These are phyloP conservation scores for Murraya paniculata DNA, from an alignment of 345 rosid genomes.

Conservation along the genomic window DNA sequence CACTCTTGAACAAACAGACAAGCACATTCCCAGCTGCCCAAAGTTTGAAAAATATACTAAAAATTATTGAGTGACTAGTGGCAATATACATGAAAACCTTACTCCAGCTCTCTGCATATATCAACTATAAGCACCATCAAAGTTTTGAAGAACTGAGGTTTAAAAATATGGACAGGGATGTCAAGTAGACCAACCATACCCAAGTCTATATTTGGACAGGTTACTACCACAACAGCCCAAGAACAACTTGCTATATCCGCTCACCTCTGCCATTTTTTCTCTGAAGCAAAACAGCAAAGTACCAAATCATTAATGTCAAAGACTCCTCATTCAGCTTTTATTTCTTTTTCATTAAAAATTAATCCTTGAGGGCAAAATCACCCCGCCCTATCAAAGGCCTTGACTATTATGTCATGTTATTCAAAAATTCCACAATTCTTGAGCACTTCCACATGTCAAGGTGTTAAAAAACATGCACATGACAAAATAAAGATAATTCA, in stretches of 20 bases:
- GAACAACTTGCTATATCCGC: neutral
- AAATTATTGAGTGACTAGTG: neutral
- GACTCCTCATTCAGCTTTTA: neutral
- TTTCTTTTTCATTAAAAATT: neutral
- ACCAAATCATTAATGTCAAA: neutral
- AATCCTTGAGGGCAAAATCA: neutral
- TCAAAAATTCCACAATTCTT: neutral
- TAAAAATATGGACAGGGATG: constrained; percentile 4
- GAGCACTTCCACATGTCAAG: neutral
- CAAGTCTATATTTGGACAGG: constrained; percentile 4
- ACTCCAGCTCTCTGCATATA: constrained; percentile 4
- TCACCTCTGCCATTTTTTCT: constrained; percentile 92
- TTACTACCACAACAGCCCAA: neutral
- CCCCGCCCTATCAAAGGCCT: neutral
- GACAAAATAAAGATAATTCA: neutral
- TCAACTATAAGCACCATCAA: neutral
- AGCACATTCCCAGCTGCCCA: neutral
- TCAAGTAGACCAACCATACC: constrained; percentile 15
- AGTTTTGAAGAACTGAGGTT: constrained; percentile 13
- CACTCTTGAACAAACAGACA: constrained; percentile 27
- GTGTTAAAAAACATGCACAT: neutral
- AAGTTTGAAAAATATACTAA: constrained; percentile 10
- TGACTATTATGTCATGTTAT: neutral
- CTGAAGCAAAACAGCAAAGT: constrained; percentile 40
- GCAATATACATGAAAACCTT: constrained; percentile 30